Evolutionary conservation across 352 stramenopile species (phyloP).

Genomic region (Elongisporangium senticosum): DNA sequence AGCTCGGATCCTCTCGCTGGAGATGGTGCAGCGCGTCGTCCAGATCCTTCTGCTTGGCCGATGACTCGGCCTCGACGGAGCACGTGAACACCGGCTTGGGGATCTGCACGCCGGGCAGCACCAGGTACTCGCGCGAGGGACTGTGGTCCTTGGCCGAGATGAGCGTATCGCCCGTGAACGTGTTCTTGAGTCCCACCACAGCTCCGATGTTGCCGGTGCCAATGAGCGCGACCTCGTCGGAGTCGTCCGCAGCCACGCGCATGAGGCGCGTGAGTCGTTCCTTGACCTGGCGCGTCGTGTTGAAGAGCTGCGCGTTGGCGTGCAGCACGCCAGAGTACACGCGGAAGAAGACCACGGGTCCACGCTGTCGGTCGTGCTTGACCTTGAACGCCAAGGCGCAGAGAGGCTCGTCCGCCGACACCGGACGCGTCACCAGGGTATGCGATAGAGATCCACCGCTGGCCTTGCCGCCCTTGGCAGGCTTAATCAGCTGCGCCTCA

Average conservation of each 20-base stretch:
- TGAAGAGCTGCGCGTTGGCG: slow-evolving; percentile 73
- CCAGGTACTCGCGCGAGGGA: slow-evolving; percentile 17
- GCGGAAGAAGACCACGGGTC: slow-evolving; percentile 88
- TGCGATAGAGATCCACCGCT: slow-evolving; percentile 2
- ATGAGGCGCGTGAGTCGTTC: slow-evolving; percentile 76
- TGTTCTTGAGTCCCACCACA: slow-evolving; percentile 89
- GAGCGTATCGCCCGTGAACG: slow-evolving; percentile 93
- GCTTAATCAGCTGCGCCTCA: slow-evolving; percentile 36
- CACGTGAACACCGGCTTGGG: slow-evolving; percentile 88
- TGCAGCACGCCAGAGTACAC: slow-evolving; percentile 91
- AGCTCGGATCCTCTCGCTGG: slow-evolving; percentile 94
- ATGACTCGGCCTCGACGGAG: slow-evolving; percentile 86
- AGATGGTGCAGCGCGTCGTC: slow-evolving; percentile 73
- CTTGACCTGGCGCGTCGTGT: slow-evolving; percentile 58
- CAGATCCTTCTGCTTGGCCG: slow-evolving; percentile 82
- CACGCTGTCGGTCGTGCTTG: slow-evolving; percentile 69
- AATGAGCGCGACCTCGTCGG: slow-evolving; percentile 82
- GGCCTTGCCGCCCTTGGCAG: slow-evolving; percentile 23
- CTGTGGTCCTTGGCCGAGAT: slow-evolving; percentile 57
- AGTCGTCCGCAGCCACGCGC: slow-evolving; percentile 87
- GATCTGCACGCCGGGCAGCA: slow-evolving; percentile 62
- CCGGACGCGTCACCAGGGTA: slow-evolving; percentile 22
- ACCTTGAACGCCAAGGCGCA: slow-evolving; percentile 70
- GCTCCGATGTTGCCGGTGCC: slow-evolving; percentile 90
- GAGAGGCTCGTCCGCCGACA: slow-evolving; percentile 42